Base-by-base conservation (phyloP, 2,329 filamentous ascomycete genomes). In the Botryotinia narcissicola region DNA sequence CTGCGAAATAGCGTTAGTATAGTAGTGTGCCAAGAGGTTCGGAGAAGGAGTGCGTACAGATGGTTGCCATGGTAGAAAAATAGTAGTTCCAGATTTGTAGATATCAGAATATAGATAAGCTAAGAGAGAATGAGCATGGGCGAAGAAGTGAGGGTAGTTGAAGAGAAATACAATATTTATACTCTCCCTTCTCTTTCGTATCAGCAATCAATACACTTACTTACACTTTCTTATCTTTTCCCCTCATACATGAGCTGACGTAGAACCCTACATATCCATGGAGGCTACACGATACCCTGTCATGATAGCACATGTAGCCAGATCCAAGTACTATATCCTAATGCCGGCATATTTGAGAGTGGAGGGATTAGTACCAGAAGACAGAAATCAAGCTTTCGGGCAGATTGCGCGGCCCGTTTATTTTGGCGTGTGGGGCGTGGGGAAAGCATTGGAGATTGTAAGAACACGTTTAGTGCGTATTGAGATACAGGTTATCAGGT, bases 331-430 rank as follows among this genome's bases (percentile, higher is more conserved):
- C 16, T 3, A 32, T 40, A 32, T 4, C 35, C n/a, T 8, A 42
- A 10, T 40, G 25, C 5, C 48, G 35, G n/a, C 48, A 57, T 57
- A 25, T 42, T 42, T 9, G 20, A 54, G 40, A 57, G 35, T 42
- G n/a, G 4, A 69, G 29, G 1, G 48, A 44, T 29, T 32, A 42
- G 35, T 32, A 25, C n/a, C 40, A n/a, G 6, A n/a, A 35, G 20
- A 67, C 18, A 57, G 22, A 42, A 66, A 72, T 37, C 46, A 72
- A 72, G 46, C 70, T 72, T 67, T 67, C n/a, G 44, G n/a, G 22
- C 35, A 48, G 37, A 46, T 40, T 72, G 46, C 61, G 60, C 60
- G 61, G 37, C 61, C 70, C 37, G 37, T 64, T 59, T 18, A 18
- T 35, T 67, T 32, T 46, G 32, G 35, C 12, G 32, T 40, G 59